phyloP scores from a whole-genome alignment of 2,329 filamentous ascomycete species.

The Penicillium crustosum region DNA sequence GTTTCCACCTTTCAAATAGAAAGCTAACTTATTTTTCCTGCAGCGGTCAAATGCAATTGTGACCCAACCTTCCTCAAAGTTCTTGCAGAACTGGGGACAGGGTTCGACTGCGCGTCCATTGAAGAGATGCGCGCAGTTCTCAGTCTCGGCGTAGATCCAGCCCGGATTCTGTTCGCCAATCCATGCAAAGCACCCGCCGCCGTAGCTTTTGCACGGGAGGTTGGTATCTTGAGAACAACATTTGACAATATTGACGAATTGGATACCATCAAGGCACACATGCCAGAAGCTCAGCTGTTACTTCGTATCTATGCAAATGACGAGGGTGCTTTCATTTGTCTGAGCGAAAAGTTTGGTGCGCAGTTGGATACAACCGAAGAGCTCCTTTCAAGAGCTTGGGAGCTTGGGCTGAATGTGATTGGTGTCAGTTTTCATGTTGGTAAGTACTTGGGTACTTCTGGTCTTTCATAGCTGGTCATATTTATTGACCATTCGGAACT shows the following conservation, averaged over 20 bases:
- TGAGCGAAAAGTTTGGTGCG: conserved; percentile 26
- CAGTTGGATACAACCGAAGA: conserved; percentile 16
- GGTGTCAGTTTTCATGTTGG: conserved; percentile 36
- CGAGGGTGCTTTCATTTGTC: conserved; percentile 16
- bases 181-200: conserved; percentile 28
- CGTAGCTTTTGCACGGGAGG: conserved; percentile 19
- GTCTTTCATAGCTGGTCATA: not conserved
- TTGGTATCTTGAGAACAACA: conserved; percentile 22
- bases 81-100: conserved; percentile 23
- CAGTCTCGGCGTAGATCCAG: conserved; percentile 24
- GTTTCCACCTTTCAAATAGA: not conserved
- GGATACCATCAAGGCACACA: conserved; percentile 22
- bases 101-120: conserved; percentile 33
- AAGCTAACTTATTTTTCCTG: not conserved
- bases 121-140: conserved; percentile 26
- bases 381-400: conserved; percentile 23
- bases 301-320: conserved; percentile 26
- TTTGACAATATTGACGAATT: conserved; percentile 34
- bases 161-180: conserved; percentile 30
- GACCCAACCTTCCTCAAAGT: conserved; percentile 25
- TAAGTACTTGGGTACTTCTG: not conserved
- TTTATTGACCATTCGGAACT: not conserved
- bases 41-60: conserved; percentile 35
- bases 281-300: conserved; percentile 23
- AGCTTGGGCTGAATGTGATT: conserved; percentile 24